Percentiles rank a stretch among this genome's conserved stretches.
phyloP scores from a whole-genome alignment of 805 yeast species.

The Scheffersomyces amazonensis region DNA sequence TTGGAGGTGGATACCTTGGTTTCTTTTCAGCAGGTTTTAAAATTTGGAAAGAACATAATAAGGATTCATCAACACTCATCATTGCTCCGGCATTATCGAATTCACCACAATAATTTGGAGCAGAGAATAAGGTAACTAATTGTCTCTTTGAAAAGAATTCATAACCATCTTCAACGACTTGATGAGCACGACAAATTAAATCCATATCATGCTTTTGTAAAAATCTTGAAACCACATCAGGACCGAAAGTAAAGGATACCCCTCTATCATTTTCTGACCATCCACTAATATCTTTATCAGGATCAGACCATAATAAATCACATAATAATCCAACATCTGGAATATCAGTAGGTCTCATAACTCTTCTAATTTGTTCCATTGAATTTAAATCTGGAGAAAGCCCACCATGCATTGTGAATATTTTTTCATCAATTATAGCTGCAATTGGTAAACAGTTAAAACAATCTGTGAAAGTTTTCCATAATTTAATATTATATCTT shows the following conservation, averaged over 20 bases:
- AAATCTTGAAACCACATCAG: conserved; percentile 95
- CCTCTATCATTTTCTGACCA: conserved; percentile 99
- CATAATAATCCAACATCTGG: conserved; percentile 97
- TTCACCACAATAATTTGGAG: conserved; percentile 99
- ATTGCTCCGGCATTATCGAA: conserved; percentile 99
- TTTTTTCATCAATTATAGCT: conserved; percentile 96
- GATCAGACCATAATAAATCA: conserved; percentile 97
- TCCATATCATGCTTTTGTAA: conserved; percentile 98
- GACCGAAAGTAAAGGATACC: conserved; percentile 99
- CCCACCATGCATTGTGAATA: conserved; percentile 99
- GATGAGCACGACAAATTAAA: conserved; percentile 97
- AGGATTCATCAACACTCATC: conserved; percentile 98
- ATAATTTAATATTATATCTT: conserved; percentile 94
- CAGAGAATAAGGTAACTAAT: conserved; percentile 90
- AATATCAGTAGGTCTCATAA: conserved; percentile 98
- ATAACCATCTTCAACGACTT: conserved; percentile 98
- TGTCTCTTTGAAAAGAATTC: conserved; percentile 96
- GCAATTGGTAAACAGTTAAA: conserved; percentile 98
- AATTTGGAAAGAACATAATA: conserved; percentile 93
- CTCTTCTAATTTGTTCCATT: conserved; percentile 98
- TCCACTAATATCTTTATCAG: conserved; percentile 96
- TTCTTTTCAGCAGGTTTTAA: conserved; percentile 98
- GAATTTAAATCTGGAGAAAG: conserved; percentile 94
- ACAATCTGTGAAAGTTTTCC: conserved; percentile 99
- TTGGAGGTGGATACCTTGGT: conserved; percentile 54